Base-by-base conservation (phyloP, 2,329 filamentous ascomycete species). In the Fusarium sp. region DNA sequence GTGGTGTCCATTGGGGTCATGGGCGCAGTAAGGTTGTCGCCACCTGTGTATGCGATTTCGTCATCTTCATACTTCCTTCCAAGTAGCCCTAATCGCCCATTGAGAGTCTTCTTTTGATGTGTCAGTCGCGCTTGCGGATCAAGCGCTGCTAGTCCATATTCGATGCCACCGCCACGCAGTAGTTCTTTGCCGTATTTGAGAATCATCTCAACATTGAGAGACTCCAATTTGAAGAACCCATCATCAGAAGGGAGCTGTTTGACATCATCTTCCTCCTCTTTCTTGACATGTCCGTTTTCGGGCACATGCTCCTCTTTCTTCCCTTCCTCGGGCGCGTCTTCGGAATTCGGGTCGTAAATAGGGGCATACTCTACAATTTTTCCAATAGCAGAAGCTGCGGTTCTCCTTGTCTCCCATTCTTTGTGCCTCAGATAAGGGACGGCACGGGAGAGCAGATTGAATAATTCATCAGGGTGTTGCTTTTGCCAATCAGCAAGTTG, bases 401-500 rank as follows among this genome's bases (percentile, higher is more conserved):
- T 97, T 70, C 93, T 95, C 76, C 97, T 89, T 32, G 96, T 99
- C 80, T 99, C 96, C 96, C 96, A 99, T 80, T 95, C 96, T 82
- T 96, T 98, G 77, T 96, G 96, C 66, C 94, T 91, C 36, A 99
- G 88, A 82, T 98, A 99, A 2, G 96, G 96, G n/a, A 99, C 92
- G 38, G 99, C 95, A 69, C 96, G 89, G 36, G 94, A 96, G 18
- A 99, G 88, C 12, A 99, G 89, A 80, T 98, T 98, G 84, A 98
- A 98, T 3, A 99, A 87, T 82, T 99, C 97, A 84, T 99, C 96
- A 1, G 96, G 96, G 79, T 98, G 96, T 82, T 96, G 94, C 82
- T 98, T 98, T 84, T 99, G 97, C 83, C 98, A 96, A 84, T 99
- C 96, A 71, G 95, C 96, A 73, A 99, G 89, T 84, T 99, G 96